Evolutionary conservation across 1,284 basidiomycete species (phyloP), one percentile per base, ranked within the genome.

Genomic region (Moesziomyces aphidis): DNA sequence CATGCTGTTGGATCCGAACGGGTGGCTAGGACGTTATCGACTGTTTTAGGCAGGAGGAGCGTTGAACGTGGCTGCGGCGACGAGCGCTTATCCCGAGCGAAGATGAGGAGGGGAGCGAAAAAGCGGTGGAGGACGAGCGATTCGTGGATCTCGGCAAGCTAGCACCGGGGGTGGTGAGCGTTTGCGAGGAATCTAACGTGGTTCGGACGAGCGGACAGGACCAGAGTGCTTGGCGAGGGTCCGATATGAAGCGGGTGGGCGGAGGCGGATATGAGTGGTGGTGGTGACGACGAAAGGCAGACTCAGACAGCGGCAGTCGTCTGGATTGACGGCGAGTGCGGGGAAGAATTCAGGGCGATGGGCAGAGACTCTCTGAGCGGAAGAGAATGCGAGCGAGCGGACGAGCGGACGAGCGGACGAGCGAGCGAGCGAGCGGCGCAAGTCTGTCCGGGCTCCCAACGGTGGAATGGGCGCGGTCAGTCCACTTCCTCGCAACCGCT

Each of bases 1-100:
- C 77, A 79, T 79, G 64, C 11, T 58, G 69, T 23, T 31, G 42
- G 24, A 48, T 23, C 10, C 19, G 34, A 36, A 24, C 43, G 31
- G 22, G 31, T n/a, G 21, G 9, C n/a, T 36, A 34, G 28, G 22
- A 50, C 31, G 49, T 17, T 50, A 15, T 36, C 34, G 49, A n/a
- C 19, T n/a, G 19, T 34, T 13, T 21, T 24, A 7, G 13, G 13
- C 28, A 5, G 31, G 31, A 17, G 8, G 23, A 19, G 17, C 26
- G n/a, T 19, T 50, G n/a, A 6, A 10, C 17, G 7, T 21, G 31
- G n/a, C 34, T 36, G 21, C 21, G 24, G 28, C 9, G 26, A n/a
- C 17, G 19, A 17, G 15, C 15, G 17, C 17, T 42, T 7, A 19
- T 42, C 39, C 39, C 6, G 39, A 42, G 39, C 39, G 39, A 42